Percentiles rank a stretch among this genome's conserved stretches.
phyloP scores from a whole-genome alignment of 2,329 filamentous ascomycete species.

The Fusarium scirpi region DNA sequence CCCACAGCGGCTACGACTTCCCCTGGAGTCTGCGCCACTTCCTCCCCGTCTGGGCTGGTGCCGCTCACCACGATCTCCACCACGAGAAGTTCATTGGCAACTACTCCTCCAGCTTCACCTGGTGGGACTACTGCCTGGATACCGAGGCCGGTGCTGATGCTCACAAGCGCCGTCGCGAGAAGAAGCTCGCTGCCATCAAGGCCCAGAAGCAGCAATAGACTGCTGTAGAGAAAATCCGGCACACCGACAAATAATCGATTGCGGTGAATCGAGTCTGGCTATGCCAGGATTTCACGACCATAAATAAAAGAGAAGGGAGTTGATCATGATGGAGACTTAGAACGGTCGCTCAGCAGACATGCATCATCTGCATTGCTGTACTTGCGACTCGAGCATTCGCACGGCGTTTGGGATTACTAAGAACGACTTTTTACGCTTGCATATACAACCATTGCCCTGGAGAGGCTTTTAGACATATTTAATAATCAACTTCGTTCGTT shows the following conservation, averaged over 20 bases:
- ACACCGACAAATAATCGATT: slow-evolving; percentile 33
- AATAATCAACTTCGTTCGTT: slow-evolving; percentile 51
- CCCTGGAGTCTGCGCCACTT: slow-evolving; percentile 97
- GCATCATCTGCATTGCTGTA: slow-evolving; percentile 35
- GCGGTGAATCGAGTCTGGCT: slow-evolving; percentile 42
- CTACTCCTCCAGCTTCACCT: slow-evolving; percentile 97
- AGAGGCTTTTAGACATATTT: slow-evolving; percentile 49
- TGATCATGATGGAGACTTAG: slow-evolving; percentile 45
- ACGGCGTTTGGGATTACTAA: slow-evolving; percentile 49
- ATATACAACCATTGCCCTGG: slow-evolving; percentile 47
- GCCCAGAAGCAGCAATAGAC: slow-evolving; percentile 75
- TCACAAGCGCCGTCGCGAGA: slow-evolving; percentile 83
- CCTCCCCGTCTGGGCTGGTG: slow-evolving; percentile 97
- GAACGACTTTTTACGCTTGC: slow-evolving; percentile 48
- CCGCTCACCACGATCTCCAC: slow-evolving; percentile 95
- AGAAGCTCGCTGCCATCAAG: slow-evolving; percentile 74
- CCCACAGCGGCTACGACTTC: slow-evolving; percentile 98
- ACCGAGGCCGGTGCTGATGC: slow-evolving; percentile 94
- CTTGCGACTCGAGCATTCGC: slow-evolving; percentile 44
- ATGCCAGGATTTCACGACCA: slow-evolving; percentile 17
- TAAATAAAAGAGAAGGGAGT: slow-evolving; percentile 19
- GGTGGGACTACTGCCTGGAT: slow-evolving; percentile 96
- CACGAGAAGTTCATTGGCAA: slow-evolving; percentile 99
- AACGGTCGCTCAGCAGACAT: slow-evolving; percentile 37
- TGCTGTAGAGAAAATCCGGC: slow-evolving; percentile 10